A percentile compares a stretch with the other conserved stretches of the same genome.
Evolutionary conservation across 179 eudicot species (phyloP).

Genomic region (Actinidia chinensis): DNA sequence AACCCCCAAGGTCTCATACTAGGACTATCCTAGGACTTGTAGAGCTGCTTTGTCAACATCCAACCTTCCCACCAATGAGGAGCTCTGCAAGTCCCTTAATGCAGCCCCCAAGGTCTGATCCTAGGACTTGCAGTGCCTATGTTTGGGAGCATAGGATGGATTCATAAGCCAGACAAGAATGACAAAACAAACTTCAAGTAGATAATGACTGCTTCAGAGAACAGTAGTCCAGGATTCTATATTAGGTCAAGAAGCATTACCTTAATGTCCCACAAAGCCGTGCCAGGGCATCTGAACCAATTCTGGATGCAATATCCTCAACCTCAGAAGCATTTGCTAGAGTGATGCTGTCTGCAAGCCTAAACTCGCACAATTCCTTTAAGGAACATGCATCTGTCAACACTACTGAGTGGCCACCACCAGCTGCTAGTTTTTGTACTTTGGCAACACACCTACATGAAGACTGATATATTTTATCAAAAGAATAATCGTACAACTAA

Average conservation of each 20-base stretch:
- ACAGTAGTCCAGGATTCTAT: not conserved
- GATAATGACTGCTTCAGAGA: not conserved
- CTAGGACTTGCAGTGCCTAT: not conserved
- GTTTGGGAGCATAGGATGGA: not conserved
- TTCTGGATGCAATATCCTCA: conserved; percentile 83
- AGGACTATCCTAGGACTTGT: too few relatives aligned
- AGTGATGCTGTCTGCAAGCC: conserved; percentile 73
- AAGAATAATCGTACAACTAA: not conserved
- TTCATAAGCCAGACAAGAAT: not conserved
- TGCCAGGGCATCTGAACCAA: conserved; percentile 83
- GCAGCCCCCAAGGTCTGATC: not conserved
- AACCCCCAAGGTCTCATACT: too few relatives aligned
- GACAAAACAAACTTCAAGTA: not conserved
- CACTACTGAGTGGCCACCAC: conserved; percentile 99
- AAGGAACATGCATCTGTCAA: conserved; percentile 91
- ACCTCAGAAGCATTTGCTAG: conserved; percentile 67
- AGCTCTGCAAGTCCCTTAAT: too few relatives aligned
- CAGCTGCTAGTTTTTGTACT: conserved; percentile 93
- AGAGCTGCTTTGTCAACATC: too few relatives aligned
- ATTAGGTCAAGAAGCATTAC: conserved; percentile 31
- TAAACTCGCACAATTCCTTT: conserved; percentile 90
- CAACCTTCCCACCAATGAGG: too few relatives aligned
- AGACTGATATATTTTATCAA: conserved; percentile 16
- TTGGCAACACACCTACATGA: conserved; percentile 90
- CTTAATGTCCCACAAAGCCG: conserved; percentile 91